Base-by-base conservation (phyloP, 2,329 filamentous ascomycete species). In the Gyromitra esculenta region DNA sequence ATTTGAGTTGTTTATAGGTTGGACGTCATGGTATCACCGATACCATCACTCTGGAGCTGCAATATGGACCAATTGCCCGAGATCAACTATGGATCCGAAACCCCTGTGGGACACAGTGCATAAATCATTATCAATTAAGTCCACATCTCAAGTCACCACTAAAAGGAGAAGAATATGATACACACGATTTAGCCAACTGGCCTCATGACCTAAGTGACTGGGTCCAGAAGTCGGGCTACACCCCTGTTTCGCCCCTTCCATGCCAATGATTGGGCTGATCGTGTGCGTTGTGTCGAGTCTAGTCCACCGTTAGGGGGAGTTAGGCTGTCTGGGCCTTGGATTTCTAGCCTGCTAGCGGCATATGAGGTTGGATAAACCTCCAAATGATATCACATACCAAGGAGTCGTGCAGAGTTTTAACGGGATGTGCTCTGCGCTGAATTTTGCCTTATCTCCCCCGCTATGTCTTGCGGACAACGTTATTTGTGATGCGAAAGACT, bases 311-410 rank as follows among this genome's bases (percentile, higher is more conserved):
- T 75, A 45, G 56, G 43, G 65, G 45, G 41, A 57, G 57, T 48
- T 50, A 41, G 65, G 54, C 56, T 73, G 63, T 63, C 64, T 74
- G 56, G 54, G 72, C 9, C 39, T 65, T 75, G 50, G 39, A 41
- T 63, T 50, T 31, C 45, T 21, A 56, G 21, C 25, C 60, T 64
- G 41, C 59, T 63, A 64, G 62, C 72, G 72, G 72, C 66, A 75
- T 66, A 70, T 75, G 72, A 57, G 25, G 64, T 57, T 50, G 15
- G 67, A 54, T 59, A 75, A 59, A 50, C 66, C 9, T 59, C 50
- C 72, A 75, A 65, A 59, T 71, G 72, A 75, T 75, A 75, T 75
- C 72, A 75, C 72, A 75, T 75, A 67, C 62, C 50, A 75, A 65
- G 65, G 62, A 71, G 68, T 56, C 64, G 62, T 75, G 72, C 72